A percentile compares a stretch with the other conserved stretches of the same genome.
Conservation (phyloP, 352 stramenopile species). For the Phytophthora idaei region DNA sequence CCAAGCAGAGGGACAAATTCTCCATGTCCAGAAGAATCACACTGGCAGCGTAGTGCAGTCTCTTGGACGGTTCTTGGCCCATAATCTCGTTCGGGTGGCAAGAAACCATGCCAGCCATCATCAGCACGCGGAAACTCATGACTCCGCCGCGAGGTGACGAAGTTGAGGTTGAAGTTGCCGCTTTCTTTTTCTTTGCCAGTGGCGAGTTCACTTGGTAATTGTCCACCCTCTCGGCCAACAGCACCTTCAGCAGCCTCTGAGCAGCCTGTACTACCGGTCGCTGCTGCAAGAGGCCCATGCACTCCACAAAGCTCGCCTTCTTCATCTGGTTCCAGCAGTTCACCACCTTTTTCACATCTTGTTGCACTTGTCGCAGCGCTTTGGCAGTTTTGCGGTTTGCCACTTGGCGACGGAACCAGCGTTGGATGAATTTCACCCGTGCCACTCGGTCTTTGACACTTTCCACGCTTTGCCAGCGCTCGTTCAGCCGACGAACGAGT, state of each 20-base stretch:
- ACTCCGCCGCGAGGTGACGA: conserved; percentile 18
- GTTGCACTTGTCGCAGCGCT: conserved; percentile 41
- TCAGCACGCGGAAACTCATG: conserved; percentile 62
- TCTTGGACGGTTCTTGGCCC: conserved; percentile 46
- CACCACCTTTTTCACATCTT: conserved; percentile 47
- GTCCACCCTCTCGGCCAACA: conserved; percentile 38
- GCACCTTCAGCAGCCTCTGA: conserved; percentile 56
- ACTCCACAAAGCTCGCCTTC: conserved; percentile 50
- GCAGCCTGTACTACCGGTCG: conserved; percentile 55
- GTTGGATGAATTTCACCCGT: conserved; percentile 75
- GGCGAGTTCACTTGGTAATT: conserved; percentile 1
- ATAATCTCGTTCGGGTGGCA: conserved; percentile 72
- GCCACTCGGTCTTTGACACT: conserved; percentile 66
- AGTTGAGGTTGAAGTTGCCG: background rate
- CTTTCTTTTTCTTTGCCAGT: conserved; percentile 8
- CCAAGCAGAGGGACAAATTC: conserved; percentile 40
- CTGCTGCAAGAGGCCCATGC: conserved; percentile 71
- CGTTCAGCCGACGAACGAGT: conserved; percentile 52
- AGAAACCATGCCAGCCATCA: conserved; percentile 80
- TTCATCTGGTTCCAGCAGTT: conserved; percentile 51
- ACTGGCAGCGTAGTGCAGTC: conserved; percentile 53
- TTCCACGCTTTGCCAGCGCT: conserved; percentile 75
- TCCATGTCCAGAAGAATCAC: conserved; percentile 47
- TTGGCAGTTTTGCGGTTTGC: conserved; percentile 46
- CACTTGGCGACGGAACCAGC: conserved; percentile 66